Percentiles rank a stretch among this genome's conserved stretches.
These are phyloP conservation scores for Trichoderma gamsii DNA, from an alignment of 495 filamentous ascomycete species.

Conservation along the genomic window DNA sequence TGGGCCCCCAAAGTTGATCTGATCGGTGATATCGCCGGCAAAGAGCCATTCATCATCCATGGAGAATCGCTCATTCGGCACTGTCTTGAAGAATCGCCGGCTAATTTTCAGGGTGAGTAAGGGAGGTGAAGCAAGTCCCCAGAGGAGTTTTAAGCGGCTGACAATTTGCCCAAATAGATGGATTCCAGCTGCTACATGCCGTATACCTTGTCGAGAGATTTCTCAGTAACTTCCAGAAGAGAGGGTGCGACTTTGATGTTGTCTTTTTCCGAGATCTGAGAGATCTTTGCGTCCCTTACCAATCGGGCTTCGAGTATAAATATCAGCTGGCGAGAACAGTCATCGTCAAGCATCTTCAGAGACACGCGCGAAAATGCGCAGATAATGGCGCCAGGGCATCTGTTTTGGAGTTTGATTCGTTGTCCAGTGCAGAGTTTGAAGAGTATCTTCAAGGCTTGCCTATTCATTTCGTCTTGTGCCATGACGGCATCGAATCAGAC, in stretches of 20 bases:
- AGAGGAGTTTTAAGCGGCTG: neutral
- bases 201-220: constrained; percentile 62
- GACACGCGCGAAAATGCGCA: constrained; percentile 1
- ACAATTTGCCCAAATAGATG: constrained; percentile 28
- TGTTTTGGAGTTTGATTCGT: constrained; percentile 42
- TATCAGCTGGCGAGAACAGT: constrained; percentile 55
- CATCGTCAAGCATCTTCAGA: constrained; percentile 56
- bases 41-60: constrained; percentile 65
- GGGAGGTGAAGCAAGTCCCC: neutral
- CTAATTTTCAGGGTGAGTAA: constrained; percentile 53
- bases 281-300: constrained; percentile 40
- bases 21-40: constrained; percentile 67
- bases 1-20: constrained; percentile 46
- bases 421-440: constrained; percentile 41
- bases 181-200: constrained; percentile 68
- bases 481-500: constrained; percentile 31
- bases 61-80: constrained; percentile 64
- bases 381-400: constrained; percentile 20
- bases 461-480: constrained; percentile 64
- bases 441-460: constrained; percentile 46
- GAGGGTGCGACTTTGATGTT: constrained; percentile 63
- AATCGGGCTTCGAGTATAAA: constrained; percentile 30
- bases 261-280: constrained; percentile 57
- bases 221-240: constrained; percentile 48
- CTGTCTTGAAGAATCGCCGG: constrained; percentile 49